Base-by-base conservation (phyloP, 2,329 filamentous ascomycete species). In the Thielaviopsis cerberus region DNA sequence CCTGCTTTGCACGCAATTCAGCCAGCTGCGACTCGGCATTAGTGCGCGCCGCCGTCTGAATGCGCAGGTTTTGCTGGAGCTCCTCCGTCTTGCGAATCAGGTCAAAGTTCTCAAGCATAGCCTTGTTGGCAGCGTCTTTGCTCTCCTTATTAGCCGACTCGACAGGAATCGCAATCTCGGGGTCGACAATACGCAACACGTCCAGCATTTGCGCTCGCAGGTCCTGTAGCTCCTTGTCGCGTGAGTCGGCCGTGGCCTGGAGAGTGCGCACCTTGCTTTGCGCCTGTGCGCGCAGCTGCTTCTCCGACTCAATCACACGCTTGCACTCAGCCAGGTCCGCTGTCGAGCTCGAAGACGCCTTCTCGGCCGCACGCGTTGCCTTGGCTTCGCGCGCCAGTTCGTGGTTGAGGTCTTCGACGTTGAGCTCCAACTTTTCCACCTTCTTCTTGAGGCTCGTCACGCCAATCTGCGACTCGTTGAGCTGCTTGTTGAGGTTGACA, bases 331-430 rank as follows among this genome's bases (percentile, higher is more conserved):
- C 88, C 26, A 97, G 76, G 67, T 97, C 89, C 23, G 86, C 80
- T 6, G 83, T 87, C 60, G 85, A 79, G 37, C 82, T 85, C 0
- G 88, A 94, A 20, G 88, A 84, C 23, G 83, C 79, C 69, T 95
- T 94, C 70, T 97, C 91, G 3, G 90, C 91, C 67, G 86, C 92
- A 61, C 91, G 83, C 66, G 84, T 92, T 22, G 83, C 82, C 72
- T 96, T 94, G 66, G 90, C 88, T 70, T 96, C 91, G 27, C 89
- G 80, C 54, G 86, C 86, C 57, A 96, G 79, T 69, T 97, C 89
- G 64, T 97, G 91, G 64, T 88, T 94, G 37, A 96, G 75, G 68
- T 98, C 91, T 68, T 98, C 91, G 8, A 97, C 71, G 65, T 79
- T 89, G 50, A 97, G 77, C 55, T 89, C 81, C 26, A 97, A 76